Evolutionary conservation across 202 grass and related monocot genomes (phyloP), one percentile per base, ranked within the genome.

Genomic region (Zizania palustris): DNA sequence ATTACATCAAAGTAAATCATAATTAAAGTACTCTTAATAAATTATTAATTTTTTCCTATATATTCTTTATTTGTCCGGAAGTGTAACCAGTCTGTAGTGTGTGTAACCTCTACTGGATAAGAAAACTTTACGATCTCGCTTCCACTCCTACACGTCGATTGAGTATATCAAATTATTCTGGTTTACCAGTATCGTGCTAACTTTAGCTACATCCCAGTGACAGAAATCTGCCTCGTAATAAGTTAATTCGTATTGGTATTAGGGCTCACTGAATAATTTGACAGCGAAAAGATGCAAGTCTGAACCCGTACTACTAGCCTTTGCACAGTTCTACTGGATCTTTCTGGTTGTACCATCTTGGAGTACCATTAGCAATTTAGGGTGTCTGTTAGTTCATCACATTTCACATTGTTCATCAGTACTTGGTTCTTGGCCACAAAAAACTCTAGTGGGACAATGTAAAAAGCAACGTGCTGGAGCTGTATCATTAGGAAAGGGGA

Each of bases 101-200:
- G 6, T 21, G 28, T 45, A 54, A 60, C 2, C 11, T 28, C 1
- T 11, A 28, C 7, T 65, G 59, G 28, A 60, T 34, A 70, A 56
- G 51, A 73, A 19, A 21, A 4, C 9, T 43, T 69, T 40, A 42
- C 6, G n/a, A 36, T 13, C 6, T 37, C 73, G 59, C 60, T 56
- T 65, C 38, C 37, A 15, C 34, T 55, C 46, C 65, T 73, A 53
- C 18, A 40, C 20, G n/a, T 56, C 21, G 7, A 62, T 82, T 66
- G 48, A 65, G 48, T 65, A 38, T 19, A 42, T 46, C 46, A 18
- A 63, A 60, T 58, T 44, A 45, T 28, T 28, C 67, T 63, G 51
- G 28, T 60, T 69, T 59, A 20, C 9, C 1, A 12, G 53, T 20
- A 13, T 22, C 11, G 45, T 65, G 10, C 6, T 53, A 65, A 11